A percentile compares a stretch with the other conserved stretches of the same genome.
These are phyloP conservation scores for Suhomyces maxii DNA, from an alignment of 1,139 yeast species.

Conservation along the genomic window DNA sequence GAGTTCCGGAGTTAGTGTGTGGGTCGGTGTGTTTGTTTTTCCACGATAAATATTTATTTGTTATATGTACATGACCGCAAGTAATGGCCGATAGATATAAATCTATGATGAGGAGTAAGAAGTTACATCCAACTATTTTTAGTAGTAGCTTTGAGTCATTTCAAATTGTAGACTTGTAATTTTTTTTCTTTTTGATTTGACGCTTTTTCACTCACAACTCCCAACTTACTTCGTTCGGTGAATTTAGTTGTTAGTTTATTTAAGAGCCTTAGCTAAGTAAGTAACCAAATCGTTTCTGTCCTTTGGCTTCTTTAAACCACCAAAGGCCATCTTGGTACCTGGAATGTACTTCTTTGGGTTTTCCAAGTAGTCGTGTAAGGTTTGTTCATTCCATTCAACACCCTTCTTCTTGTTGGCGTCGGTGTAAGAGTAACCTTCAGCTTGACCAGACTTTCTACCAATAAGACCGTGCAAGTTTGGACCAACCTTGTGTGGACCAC, in stretches of 20 bases:
- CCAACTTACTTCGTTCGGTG: background rate
- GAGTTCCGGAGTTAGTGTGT: too few relatives aligned
- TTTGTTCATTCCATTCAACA: slow-evolving; percentile 82
- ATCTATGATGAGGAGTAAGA: slow-evolving; percentile 3
- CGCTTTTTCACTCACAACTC: too few relatives aligned
- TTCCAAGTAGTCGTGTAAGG: slow-evolving; percentile 92
- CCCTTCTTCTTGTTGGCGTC: slow-evolving; percentile 98
- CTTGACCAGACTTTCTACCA: slow-evolving; percentile 90
- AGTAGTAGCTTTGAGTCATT: too few relatives aligned
- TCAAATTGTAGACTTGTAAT: too few relatives aligned
- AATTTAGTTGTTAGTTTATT: background rate
- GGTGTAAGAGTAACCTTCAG: slow-evolving; percentile 92
- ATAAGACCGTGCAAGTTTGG: slow-evolving; percentile 96
- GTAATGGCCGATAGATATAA: slow-evolving; percentile 3
- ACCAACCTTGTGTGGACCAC: slow-evolving; percentile 99
- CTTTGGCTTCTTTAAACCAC: slow-evolving; percentile 98
- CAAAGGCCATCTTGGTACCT: slow-evolving; percentile 99
- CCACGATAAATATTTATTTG: background rate
- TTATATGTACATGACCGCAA: slow-evolving; percentile 11
- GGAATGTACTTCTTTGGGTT: slow-evolving; percentile 99
- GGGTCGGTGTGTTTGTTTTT: too few relatives aligned
- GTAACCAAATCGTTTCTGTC: slow-evolving; percentile 97
- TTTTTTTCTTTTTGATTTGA: too few relatives aligned
- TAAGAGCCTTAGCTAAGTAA: slow-evolving; percentile 70
- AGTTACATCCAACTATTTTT: background rate